Evolutionary conservation across 176 grass and related monocot species (phyloP).

Genomic region (Oropetium thomaeum): DNA sequence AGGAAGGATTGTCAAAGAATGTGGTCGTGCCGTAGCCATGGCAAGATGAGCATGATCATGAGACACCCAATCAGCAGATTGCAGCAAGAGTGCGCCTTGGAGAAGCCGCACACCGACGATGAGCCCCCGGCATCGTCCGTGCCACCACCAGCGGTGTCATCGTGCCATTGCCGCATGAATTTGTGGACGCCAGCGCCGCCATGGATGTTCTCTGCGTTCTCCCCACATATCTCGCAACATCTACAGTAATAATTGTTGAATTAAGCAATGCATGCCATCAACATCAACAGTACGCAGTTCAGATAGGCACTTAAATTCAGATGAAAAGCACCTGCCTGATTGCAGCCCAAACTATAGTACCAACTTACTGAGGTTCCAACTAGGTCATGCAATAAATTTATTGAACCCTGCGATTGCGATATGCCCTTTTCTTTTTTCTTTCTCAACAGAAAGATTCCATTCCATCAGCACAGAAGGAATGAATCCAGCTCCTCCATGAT

Average conservation of each 20-base stretch:
- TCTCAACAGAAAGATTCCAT: neutral
- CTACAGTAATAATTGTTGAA: too few species aligned
- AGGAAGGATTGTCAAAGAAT: constrained; percentile 23
- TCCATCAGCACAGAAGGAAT: neutral
- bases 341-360: neutral
- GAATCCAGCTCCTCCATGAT: neutral
- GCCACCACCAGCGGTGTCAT: neutral
- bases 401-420: neutral
- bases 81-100: constrained; percentile 28
- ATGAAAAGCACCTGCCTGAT: neutral
- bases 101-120: constrained; percentile 31
- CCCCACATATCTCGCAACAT: constrained; percentile 42
- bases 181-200: constrained; percentile 14
- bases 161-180: constrained; percentile 39
- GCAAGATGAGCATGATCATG: constrained; percentile 16
- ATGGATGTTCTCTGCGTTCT: constrained; percentile 32
- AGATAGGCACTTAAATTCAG: neutral
- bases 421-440: neutral
- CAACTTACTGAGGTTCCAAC: neutral
- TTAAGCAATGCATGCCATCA: too few species aligned
- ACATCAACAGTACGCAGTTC: too few species aligned
- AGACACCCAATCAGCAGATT: constrained; percentile 16
- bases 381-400: neutral
- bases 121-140: neutral
- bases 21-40: constrained; percentile 33